A percentile compares a stretch with the other conserved stretches of the same genome.
phyloP scores from a whole-genome alignment of 2,329 filamentous ascomycete species.

The Didymella sp. region DNA sequence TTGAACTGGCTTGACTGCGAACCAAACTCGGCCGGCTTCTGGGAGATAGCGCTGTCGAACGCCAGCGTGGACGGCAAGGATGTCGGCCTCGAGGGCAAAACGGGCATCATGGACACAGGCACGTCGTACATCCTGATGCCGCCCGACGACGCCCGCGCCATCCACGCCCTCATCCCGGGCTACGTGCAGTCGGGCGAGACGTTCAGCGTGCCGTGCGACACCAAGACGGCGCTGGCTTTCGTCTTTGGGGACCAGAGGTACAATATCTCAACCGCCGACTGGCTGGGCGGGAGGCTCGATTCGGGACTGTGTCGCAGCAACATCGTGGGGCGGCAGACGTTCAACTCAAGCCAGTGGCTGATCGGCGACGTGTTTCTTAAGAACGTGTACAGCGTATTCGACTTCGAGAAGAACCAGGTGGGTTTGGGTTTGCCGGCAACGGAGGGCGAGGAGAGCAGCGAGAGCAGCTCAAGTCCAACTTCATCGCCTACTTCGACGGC shows the following conservation, averaged over 20 bases:
- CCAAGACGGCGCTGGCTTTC: slow-evolving; percentile 66
- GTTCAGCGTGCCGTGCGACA: slow-evolving; percentile 77
- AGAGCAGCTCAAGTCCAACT: slow-evolving; percentile 2
- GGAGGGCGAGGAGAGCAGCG: slow-evolving; percentile 4
- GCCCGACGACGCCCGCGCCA: slow-evolving; percentile 65
- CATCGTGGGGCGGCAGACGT: slow-evolving; percentile 74
- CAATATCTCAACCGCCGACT: slow-evolving; percentile 73
- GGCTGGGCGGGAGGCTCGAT: slow-evolving; percentile 61
- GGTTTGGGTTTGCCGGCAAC: slow-evolving; percentile 54
- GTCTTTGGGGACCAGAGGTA: slow-evolving; percentile 73
- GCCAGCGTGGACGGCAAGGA: slow-evolving; percentile 67
- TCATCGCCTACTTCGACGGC: neutral
- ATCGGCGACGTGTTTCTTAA: slow-evolving; percentile 86
- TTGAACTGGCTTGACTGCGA: slow-evolving; percentile 69
- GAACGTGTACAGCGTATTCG: slow-evolving; percentile 88
- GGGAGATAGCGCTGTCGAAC: slow-evolving; percentile 75
- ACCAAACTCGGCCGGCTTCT: slow-evolving; percentile 63
- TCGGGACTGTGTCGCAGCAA: slow-evolving; percentile 66
- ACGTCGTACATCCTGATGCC: slow-evolving; percentile 82
- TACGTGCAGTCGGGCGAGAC: slow-evolving; percentile 65
- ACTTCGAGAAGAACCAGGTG: slow-evolving; percentile 71
- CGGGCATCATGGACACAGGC: slow-evolving; percentile 82
- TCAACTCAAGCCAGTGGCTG: slow-evolving; percentile 71
- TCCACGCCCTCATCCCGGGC: slow-evolving; percentile 73
- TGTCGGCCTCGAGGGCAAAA: slow-evolving; percentile 54